Evolutionary conservation across 257 asterid species (phyloP), one percentile per base, ranked within the genome.

Genomic region (Cynanchum wilfordii): DNA sequence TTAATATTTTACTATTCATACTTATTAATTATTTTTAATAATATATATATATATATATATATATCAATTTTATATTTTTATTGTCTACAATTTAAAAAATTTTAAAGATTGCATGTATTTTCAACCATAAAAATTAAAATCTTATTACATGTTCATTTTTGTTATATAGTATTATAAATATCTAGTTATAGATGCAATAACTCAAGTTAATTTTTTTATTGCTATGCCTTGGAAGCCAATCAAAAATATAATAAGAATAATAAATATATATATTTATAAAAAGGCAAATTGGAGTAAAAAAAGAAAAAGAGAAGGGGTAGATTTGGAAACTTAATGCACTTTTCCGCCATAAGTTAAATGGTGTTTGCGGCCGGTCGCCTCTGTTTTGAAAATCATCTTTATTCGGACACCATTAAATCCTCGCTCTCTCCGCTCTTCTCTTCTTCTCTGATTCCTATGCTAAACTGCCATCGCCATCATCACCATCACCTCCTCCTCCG

Each of bases 341-440:
- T 13, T 3, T 19, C 15, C 1, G 40, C 55, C 15, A 1, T 17
- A 13, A 62, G 12, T 5, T 0, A 0, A 27, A n/a, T 8, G 10
- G 55, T 25, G 16, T 62, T 70, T 29, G 68, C 24, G 63, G 78
- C 78, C 57, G 51, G 50, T 68, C 68, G 72, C 38, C 66, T 78
- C 65, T 51, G 71, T 49, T 79, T 79, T 70, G 58, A 75, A 75
- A 73, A 36, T 63, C 47, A 59, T 50, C 66, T 27, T 44, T 40
- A 40, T 54, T 56, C 79, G 4, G 73, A 27, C 73, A 65, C 79
- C 83, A 56, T 70, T 47, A 45, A 56, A 44, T 71, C 68, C 73
- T 79, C 74, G 83, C 82, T 36, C 82, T 75, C 82, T 81, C 82
- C 84, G 79, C 84, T 66, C 76, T 55, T 72, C 5, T 67, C 6